Evolutionary conservation across 2,329 filamentous ascomycete genomes (phyloP).

Genomic region (Fusarium scirpi): DNA sequence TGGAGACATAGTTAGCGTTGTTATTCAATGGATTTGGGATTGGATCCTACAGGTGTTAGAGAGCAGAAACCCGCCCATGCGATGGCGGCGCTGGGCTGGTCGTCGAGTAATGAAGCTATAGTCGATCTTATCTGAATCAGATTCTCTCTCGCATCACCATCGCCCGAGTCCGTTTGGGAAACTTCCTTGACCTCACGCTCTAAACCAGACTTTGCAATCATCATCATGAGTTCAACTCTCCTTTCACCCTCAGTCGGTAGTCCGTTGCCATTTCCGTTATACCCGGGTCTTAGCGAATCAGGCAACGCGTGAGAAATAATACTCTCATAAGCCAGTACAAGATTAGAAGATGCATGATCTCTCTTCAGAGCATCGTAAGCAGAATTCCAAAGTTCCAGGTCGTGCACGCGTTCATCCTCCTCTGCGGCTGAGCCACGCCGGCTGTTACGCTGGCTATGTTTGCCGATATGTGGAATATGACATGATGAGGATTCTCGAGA

Average conservation of each 20-base stretch:
- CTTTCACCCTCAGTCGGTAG: constrained; percentile 42
- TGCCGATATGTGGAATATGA: constrained; percentile 23
- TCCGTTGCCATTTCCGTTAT: constrained; percentile 45
- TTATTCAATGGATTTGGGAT: not conserved
- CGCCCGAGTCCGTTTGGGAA: constrained; percentile 45
- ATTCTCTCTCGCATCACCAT: constrained; percentile 47
- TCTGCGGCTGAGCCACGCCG: constrained; percentile 25
- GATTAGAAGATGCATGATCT: constrained; percentile 45
- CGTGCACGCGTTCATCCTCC: constrained; percentile 37
- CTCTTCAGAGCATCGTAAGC: constrained; percentile 52
- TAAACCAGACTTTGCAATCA: constrained; percentile 49
- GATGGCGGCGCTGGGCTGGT: constrained; percentile 48
- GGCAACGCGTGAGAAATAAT: constrained; percentile 54
- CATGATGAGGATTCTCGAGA: constrained; percentile 35
- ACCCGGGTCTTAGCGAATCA: constrained; percentile 48
- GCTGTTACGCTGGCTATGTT: constrained; percentile 25
- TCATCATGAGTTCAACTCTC: constrained; percentile 47
- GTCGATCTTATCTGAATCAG: constrained; percentile 46
- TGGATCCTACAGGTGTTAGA: constrained; percentile 52
- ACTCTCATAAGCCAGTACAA: constrained; percentile 53
- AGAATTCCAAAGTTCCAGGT: constrained; percentile 51
- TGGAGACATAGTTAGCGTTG: constrained; percentile 22
- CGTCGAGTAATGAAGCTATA: constrained; percentile 44
- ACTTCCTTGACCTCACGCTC: constrained; percentile 44
- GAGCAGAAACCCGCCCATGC: constrained; percentile 55